Evolutionary conservation across 2,329 filamentous ascomycete species (phyloP).

Genomic region (Aspergillus tubingensis): DNA sequence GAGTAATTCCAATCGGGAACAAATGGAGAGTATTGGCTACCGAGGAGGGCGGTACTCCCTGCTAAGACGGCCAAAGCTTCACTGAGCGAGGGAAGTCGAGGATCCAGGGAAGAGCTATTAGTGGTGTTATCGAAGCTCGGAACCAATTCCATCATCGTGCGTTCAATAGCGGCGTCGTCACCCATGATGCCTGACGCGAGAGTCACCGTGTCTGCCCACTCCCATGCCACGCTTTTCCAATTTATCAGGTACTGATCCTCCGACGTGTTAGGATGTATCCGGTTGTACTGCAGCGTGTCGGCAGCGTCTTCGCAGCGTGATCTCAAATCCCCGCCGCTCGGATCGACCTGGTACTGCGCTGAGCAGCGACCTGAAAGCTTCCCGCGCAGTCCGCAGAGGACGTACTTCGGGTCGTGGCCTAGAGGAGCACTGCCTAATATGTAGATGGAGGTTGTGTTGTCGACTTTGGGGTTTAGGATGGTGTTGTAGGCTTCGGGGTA

Average conservation of each 20-base stretch:
- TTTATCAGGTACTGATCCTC: conserved; percentile 45
- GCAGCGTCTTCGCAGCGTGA: conserved; percentile 63
- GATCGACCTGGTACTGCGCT: conserved; percentile 58
- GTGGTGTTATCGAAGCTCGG: conserved; percentile 38
- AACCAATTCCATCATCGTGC: conserved; percentile 60
- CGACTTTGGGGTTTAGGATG: conserved; percentile 56
- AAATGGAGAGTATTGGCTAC: conserved; percentile 62
- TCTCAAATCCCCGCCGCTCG: conserved; percentile 59
- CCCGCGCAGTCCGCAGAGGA: conserved; percentile 67
- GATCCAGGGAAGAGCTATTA: conserved; percentile 45
- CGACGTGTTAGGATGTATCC: conserved; percentile 39
- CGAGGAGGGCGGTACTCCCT: conserved; percentile 65
- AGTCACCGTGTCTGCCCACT: conserved; percentile 59
- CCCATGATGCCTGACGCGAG: conserved; percentile 59
- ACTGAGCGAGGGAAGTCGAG: conserved; percentile 64
- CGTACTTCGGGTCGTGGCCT: conserved; percentile 52
- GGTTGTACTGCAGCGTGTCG: conserved; percentile 59
- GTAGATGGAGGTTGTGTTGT: conserved; percentile 59
- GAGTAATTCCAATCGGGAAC: conserved; percentile 57
- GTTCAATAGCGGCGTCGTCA: conserved; percentile 60
- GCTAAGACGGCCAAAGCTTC: conserved; percentile 73
- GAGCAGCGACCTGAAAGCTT: conserved; percentile 67
- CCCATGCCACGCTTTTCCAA: conserved; percentile 58
- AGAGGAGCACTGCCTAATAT: conserved; percentile 58
- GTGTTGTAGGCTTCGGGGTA: conserved; percentile 67